Conservation (phyloP, 2,329 filamentous ascomycete genomes). For the Phyllachora maydis region DNA sequence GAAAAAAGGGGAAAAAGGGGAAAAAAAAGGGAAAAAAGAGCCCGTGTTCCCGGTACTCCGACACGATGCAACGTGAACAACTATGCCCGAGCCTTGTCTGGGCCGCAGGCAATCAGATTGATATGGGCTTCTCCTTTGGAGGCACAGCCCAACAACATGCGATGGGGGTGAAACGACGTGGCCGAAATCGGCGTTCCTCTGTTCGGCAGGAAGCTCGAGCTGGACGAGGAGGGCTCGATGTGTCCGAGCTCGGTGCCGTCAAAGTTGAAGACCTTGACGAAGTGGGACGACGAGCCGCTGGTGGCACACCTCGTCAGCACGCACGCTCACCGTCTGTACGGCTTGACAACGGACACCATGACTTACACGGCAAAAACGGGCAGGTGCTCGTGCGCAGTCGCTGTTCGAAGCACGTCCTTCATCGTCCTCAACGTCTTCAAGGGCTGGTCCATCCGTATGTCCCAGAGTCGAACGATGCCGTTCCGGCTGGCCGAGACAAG, state of each 20-base stretch:
- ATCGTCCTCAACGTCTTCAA: slow-evolving; percentile 57
- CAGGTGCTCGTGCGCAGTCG: slow-evolving; percentile 88
- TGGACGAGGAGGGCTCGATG: slow-evolving; percentile 75
- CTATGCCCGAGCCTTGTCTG: slow-evolving; percentile 11
- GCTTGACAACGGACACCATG: neutral
- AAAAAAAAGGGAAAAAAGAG: too few relatives aligned
- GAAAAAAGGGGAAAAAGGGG: too few relatives aligned
- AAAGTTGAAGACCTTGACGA: slow-evolving; percentile 84
- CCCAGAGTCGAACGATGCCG: slow-evolving; percentile 89
- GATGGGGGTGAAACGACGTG: slow-evolving; percentile 89
- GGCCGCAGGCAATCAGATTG: slow-evolving; percentile 63
- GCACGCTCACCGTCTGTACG: neutral
- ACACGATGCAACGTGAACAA: neutral
- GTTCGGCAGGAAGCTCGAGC: slow-evolving; percentile 71
- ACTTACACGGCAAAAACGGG: slow-evolving; percentile 88
- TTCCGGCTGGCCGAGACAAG: slow-evolving; percentile 79
- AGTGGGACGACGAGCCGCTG: slow-evolving; percentile 73
- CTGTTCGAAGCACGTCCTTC: slow-evolving; percentile 57
- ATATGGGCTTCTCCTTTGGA: slow-evolving; percentile 77
- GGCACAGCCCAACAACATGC: slow-evolving; percentile 74
- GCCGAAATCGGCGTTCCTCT: slow-evolving; percentile 66
- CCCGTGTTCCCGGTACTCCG: too few relatives aligned
- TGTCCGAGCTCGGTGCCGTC: slow-evolving; percentile 60
- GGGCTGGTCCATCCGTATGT: slow-evolving; percentile 70
- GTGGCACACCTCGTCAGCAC: neutral